These are phyloP conservation scores for Alternaria triticimaculans DNA, from an alignment of 2,329 filamentous ascomycete genomes.

Conservation along the genomic window DNA sequence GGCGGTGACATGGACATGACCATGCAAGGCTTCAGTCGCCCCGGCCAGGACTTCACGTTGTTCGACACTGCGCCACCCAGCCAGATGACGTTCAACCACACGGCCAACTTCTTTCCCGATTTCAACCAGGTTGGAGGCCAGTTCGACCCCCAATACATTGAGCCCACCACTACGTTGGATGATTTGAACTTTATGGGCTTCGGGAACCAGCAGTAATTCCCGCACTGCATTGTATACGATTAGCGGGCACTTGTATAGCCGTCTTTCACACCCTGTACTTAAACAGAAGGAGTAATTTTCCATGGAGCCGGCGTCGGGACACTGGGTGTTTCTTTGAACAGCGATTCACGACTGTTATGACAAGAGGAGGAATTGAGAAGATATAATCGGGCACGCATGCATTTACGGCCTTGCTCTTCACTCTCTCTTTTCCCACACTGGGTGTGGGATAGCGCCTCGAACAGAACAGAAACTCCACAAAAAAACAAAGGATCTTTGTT, in stretches of 20 bases:
- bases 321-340: slow-evolving; percentile 20
- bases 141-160: slow-evolving; percentile 38
- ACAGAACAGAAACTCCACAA: slow-evolving; percentile 43
- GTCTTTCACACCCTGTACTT: slow-evolving; percentile 23
- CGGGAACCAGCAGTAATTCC: slow-evolving; percentile 30
- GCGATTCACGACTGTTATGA: slow-evolving; percentile 20
- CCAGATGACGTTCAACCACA: slow-evolving; percentile 33
- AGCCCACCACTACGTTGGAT: slow-evolving; percentile 40
- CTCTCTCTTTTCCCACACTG: slow-evolving; percentile 20
- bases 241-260: slow-evolving; percentile 29
- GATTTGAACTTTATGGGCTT: slow-evolving; percentile 35
- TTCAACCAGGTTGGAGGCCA: slow-evolving; percentile 50
- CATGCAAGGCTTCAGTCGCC: slow-evolving; percentile 40
- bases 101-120: slow-evolving; percentile 49
- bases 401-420: slow-evolving; percentile 20
- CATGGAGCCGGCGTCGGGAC: slow-evolving; percentile 21
- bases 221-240: slow-evolving; percentile 22
- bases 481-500: slow-evolving; percentile 44
- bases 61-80: slow-evolving; percentile 50
- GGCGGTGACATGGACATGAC: slow-evolving; percentile 51
- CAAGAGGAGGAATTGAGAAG: slow-evolving; percentile 22
- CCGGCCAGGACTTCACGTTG: slow-evolving; percentile 67
- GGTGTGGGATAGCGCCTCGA: slow-evolving; percentile 25
- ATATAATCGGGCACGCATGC: slow-evolving; percentile 11
- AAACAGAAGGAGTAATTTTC: slow-evolving; percentile 7